Conservation (phyloP, 2,329 filamentous ascomycete genomes). For the Ascochyta koolunga region DNA sequence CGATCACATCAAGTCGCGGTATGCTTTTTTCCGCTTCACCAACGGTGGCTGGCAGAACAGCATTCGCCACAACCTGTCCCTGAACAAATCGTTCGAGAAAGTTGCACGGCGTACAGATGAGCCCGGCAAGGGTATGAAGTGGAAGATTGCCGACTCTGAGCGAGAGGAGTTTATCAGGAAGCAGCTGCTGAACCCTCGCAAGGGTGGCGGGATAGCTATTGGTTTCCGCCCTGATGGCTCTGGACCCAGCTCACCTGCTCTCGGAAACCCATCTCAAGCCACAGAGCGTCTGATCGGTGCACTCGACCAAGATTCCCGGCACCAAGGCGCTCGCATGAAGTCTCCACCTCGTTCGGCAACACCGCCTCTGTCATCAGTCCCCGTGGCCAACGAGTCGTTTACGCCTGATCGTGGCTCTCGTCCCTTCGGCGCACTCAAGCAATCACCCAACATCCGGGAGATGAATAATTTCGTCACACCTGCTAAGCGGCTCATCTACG, state of each 20-base stretch:
- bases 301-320: conserved; percentile 32
- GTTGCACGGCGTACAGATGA: conserved; percentile 91
- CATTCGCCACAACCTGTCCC: conserved; percentile 92
- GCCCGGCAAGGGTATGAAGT: conserved; percentile 98
- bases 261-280: conserved; percentile 59
- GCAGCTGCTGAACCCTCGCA: conserved; percentile 54
- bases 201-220: conserved; percentile 37
- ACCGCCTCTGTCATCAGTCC: conserved; percentile 56
- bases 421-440: conserved; percentile 39
- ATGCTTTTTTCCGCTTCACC: conserved; percentile 88
- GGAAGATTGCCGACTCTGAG: conserved; percentile 86
- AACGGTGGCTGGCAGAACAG: conserved; percentile 97
- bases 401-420: conserved; percentile 61
- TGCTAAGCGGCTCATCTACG: conserved; percentile 43
- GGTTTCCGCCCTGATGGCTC: conserved; percentile 61
- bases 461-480: conserved; percentile 42
- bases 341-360: conserved; percentile 54
- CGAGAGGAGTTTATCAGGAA: conserved; percentile 88
- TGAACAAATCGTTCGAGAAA: conserved; percentile 95
- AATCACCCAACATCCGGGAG: conserved; percentile 38
- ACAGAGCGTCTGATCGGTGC: conserved; percentile 53
- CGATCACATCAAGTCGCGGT: conserved; percentile 86
- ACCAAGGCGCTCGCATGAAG: conserved; percentile 41
- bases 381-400: conserved; percentile 58
- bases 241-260: conserved; percentile 69